Evolutionary conservation across 331 rosid species (phyloP).

Genomic region (Erythrophleum ivorense): DNA sequence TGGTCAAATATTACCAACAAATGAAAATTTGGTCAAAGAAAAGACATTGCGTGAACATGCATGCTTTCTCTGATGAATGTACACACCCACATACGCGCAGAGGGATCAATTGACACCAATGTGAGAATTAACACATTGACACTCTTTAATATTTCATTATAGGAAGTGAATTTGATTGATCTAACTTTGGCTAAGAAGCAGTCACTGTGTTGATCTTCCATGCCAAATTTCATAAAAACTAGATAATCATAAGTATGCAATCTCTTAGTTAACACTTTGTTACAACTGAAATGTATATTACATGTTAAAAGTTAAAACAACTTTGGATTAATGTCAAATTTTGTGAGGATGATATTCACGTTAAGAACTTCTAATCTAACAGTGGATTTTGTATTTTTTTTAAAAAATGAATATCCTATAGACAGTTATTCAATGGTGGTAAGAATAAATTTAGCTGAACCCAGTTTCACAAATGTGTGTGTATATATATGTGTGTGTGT

Average conservation of each 20-base stretch:
- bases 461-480: neutral
- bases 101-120: neutral
- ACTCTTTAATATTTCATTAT: too few relatives aligned
- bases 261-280: neutral
- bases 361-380: neutral
- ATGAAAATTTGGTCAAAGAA: slow-evolving; percentile 9
- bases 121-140: neutral
- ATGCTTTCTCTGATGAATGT: neutral
- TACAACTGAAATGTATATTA: neutral
- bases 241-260: neutral
- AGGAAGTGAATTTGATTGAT: neutral
- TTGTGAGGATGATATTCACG: neutral
- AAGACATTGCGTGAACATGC: slow-evolving; percentile 6
- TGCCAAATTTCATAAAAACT: neutral
- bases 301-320: neutral
- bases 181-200: neutral
- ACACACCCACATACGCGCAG: neutral
- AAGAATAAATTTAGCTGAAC: neutral
- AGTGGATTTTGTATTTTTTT: neutral
- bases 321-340: neutral
- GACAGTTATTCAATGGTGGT: neutral
- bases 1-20: neutral
- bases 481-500: neutral
- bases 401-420: neutral
- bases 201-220: neutral